Evolutionary conservation across 192 early-diverging fungal genomes (phyloP), one percentile per base, ranked within the genome.

Genomic region (Gorgonomyces haynaldii): DNA sequence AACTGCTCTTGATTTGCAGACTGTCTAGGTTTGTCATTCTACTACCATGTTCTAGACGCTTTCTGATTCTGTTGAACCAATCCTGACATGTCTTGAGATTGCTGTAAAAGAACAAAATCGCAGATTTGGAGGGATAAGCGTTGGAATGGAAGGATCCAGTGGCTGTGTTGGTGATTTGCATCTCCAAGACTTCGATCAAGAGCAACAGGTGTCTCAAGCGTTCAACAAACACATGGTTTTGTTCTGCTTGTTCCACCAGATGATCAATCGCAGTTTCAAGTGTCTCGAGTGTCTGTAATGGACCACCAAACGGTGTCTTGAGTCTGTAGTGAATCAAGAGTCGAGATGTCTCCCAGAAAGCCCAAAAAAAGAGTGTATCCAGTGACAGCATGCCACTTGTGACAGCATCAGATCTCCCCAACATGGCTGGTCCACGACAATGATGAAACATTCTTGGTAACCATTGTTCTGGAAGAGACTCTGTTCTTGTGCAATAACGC

Each of bases 71-170:
- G 2, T 57, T 29, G 30, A 89, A 88, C 78, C 85, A 90, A 25
- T 90, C 87, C 20, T 84, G 72, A 48, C 84, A 86, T 9, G 79
- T 68, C 29, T 68, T 70, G 9, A 68, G 65, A 55, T 90, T 90
- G 4, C 79, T 65, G 40, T 68, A 46, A 30, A 89, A 88, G 54
- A 90, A 90, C 0, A 72, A 20, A 24, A 81, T 70, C 23, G 74
- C 79, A 0, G 74, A 49, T 35, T 74, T 72, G 3, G 86, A 74
- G 4, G 65, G 48, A 2, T 85, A 72, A n/a, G 78, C 46, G 1
- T 60, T 57, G n/a, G 60, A 59, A 8, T 66, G 61, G 0, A 70
- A 64, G 15, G 70, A 69, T 6, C 84, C 86, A 22, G 66, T 62
- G 0, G 65, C 44, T 3, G 84, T 77, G 58, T 81, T 78, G 17